phyloP scores from a whole-genome alignment of 2,329 filamentous ascomycete species.

The Fusarium brachygibbosum region DNA sequence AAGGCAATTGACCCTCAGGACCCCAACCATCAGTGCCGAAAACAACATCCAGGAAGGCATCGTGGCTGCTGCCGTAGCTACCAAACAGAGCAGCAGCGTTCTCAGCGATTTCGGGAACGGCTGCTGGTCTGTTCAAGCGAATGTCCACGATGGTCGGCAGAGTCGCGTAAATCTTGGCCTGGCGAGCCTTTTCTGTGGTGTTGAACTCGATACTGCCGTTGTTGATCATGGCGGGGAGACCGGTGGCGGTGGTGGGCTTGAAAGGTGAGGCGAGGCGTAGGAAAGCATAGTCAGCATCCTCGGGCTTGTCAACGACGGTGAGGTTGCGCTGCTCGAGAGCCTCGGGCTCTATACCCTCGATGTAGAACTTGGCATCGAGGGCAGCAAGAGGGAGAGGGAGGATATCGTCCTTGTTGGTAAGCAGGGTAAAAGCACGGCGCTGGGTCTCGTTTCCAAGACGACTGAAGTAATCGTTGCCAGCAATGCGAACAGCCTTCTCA shows the following conservation, averaged over 20 bases:
- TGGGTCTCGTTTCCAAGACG: constrained; percentile 48
- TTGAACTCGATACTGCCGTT: constrained; percentile 59
- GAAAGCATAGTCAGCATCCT: constrained; percentile 59
- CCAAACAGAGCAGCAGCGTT: constrained; percentile 56
- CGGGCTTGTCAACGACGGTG: constrained; percentile 53
- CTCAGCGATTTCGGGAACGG: constrained; percentile 58
- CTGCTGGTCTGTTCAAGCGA: constrained; percentile 58
- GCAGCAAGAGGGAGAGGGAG: constrained; percentile 39
- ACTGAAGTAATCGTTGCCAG: constrained; percentile 60
- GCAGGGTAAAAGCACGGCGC: constrained; percentile 48
- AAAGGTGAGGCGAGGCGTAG: constrained; percentile 57
- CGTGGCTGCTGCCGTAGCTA: constrained; percentile 57
- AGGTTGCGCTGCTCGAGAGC: constrained; percentile 45
- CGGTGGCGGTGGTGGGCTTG: constrained; percentile 51
- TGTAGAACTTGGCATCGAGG: constrained; percentile 42
- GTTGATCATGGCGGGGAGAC: constrained; percentile 57
- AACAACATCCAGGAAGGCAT: constrained; percentile 61
- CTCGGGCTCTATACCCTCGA: constrained; percentile 37
- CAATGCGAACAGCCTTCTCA: constrained; percentile 50
- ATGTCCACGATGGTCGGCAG: constrained; percentile 61
- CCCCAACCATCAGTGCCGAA: constrained; percentile 52
- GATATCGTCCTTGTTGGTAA: constrained; percentile 44
- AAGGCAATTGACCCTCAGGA: constrained; percentile 54
- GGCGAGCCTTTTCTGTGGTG: constrained; percentile 45
- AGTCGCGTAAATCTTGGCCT: constrained; percentile 53